Conservation (phyloP, 2,329 filamentous ascomycete species). For the Xylogone sp. region DNA sequence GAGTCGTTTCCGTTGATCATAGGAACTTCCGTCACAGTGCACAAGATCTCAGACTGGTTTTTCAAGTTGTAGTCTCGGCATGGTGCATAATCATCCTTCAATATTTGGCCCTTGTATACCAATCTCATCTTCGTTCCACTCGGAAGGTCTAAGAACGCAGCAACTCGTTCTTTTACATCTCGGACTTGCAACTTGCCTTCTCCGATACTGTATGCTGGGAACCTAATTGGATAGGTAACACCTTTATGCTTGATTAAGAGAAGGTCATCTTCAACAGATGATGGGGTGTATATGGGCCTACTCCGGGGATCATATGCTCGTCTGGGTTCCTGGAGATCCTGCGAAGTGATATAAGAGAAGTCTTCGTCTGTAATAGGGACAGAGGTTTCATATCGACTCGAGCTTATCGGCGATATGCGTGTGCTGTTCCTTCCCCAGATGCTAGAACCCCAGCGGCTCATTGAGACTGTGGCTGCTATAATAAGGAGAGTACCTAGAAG, state of each 20-base stretch:
- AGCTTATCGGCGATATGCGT: conserved; percentile 27
- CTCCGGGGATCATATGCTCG: conserved; percentile 39
- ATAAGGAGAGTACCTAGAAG: conserved; percentile 20
- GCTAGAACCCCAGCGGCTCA: conserved; percentile 28
- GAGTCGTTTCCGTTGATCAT: conserved; percentile 37
- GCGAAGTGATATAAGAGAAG: conserved; percentile 79
- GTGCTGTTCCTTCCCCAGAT: conserved; percentile 22
- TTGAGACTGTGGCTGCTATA: conserved; percentile 22
- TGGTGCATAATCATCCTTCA: conserved; percentile 59
- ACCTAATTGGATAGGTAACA: conserved; percentile 64
- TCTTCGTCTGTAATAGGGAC: conserved; percentile 67
- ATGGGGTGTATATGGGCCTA: conserved; percentile 28
- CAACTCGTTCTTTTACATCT: conserved; percentile 65
- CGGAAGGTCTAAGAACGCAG: conserved; percentile 60
- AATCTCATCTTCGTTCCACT: conserved; percentile 59
- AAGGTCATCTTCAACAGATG: conserved; percentile 60
- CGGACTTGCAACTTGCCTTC: conserved; percentile 66
- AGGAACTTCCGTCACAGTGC: conserved; percentile 49
- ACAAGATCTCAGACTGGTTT: conserved; percentile 58
- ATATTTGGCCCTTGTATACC: conserved; percentile 67
- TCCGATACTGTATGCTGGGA: conserved; percentile 71
- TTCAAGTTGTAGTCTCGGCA: conserved; percentile 59
- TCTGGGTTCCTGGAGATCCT: conserved; percentile 55
- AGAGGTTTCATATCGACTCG: conserved; percentile 30
- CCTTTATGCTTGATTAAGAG: conserved; percentile 66